These are phyloP conservation scores for Aphanomyces euteiches DNA, from an alignment of 352 stramenopile genomes.

Conservation along the genomic window DNA sequence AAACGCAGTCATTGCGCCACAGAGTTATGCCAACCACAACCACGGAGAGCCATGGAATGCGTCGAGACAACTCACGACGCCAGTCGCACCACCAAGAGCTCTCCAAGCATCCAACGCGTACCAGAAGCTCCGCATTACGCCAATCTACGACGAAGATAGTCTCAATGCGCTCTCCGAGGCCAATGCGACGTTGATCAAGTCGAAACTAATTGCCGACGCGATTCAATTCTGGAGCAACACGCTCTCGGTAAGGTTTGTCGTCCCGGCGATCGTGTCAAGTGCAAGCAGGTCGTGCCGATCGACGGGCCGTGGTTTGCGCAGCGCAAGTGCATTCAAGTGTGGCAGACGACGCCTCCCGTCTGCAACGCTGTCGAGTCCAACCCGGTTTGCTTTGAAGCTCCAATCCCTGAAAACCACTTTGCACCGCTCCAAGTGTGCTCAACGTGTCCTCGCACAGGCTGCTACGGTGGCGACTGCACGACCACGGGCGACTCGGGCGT, in stretches of 20 bases:
- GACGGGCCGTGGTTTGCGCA: conserved; percentile 61
- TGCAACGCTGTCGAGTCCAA: conserved; percentile 54
- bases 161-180: conserved; percentile 38
- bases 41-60: too few relatives aligned
- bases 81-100: too few relatives aligned
- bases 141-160: conserved; percentile 55
- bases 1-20: too few relatives aligned
- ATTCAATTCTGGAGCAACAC: conserved; percentile 53
- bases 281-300: conserved; percentile 50
- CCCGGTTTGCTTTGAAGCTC: conserved; percentile 69
- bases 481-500: conserved; percentile 24
- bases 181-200: conserved; percentile 40
- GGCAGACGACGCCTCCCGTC: conserved; percentile 49
- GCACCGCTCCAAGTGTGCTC: conserved; percentile 44
- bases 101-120: conserved; percentile 32
- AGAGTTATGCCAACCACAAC: too few relatives aligned
- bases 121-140: conserved; percentile 55
- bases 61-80: too few relatives aligned
- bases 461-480: conserved; percentile 39
- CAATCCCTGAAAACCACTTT: conserved; percentile 64
- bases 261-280: not conserved
- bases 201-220: conserved; percentile 59
- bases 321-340: conserved; percentile 58
- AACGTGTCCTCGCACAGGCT: conserved; percentile 40
- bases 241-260: conserved; percentile 33